These are phyloP conservation scores for Beauveria sp. DNA, from an alignment of 2,329 filamentous ascomycete species.

Conservation along the genomic window DNA sequence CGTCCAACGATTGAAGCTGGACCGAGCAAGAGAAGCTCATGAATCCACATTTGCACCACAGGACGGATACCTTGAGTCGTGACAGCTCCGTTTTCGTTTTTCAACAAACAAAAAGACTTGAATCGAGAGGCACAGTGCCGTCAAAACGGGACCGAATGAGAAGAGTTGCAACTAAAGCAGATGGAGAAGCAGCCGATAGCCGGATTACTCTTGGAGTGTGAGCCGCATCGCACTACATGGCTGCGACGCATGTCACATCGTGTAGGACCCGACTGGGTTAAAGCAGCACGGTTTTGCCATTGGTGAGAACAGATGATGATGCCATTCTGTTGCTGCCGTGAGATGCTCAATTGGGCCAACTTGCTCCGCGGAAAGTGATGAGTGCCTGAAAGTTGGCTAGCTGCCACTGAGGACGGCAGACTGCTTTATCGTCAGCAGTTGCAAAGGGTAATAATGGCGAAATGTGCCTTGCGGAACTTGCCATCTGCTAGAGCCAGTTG, in stretches of 20 bases:
- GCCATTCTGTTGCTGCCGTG: neutral
- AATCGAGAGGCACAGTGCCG: neutral
- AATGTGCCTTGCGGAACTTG: neutral
- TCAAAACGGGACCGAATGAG: neutral
- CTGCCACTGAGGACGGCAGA: neutral
- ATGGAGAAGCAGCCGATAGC: conserved; percentile 1
- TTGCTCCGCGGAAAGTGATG: neutral
- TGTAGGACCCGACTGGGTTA: neutral
- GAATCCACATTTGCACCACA: neutral
- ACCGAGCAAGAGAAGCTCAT: neutral
- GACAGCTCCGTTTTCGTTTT: no score
- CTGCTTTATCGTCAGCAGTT: neutral
- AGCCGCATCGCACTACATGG: neutral
- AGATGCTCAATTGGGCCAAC: neutral
- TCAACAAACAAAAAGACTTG: no score
- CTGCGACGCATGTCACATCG: conserved; percentile 9
- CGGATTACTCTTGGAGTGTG: neutral
- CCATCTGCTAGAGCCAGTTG: neutral
- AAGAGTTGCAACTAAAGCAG: neutral
- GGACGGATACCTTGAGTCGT: neutral
- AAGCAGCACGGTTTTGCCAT: neutral
- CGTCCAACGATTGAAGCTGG: neutral
- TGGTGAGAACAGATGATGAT: neutral
- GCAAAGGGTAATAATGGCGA: neutral
- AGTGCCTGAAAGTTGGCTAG: neutral